phyloP scores from a whole-genome alignment of 305 asterid genomes.

The Stenogyne calaminthoides region DNA sequence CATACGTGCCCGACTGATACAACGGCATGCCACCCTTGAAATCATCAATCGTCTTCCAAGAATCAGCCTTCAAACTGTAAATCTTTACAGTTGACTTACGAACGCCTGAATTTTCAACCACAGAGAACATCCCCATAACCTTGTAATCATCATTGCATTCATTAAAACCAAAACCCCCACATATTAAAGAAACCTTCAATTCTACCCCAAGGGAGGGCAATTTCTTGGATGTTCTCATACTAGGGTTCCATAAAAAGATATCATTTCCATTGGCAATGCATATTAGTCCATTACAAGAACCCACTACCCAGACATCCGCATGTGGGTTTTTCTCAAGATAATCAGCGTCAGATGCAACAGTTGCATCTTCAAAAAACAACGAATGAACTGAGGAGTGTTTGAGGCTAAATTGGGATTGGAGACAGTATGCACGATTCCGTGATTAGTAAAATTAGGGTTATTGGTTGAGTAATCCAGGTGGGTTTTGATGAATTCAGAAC shows the following conservation, averaged over 20 bases:
- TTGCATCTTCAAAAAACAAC: slow-evolving; percentile 13
- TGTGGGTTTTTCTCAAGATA: slow-evolving; percentile 39
- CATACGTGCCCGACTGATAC: slow-evolving; percentile 44
- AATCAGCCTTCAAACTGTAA: slow-evolving; percentile 44
- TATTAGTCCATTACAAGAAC: slow-evolving; percentile 53
- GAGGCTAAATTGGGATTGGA: slow-evolving; percentile 31
- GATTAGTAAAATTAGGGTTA: neutral
- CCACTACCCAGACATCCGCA: slow-evolving; percentile 44
- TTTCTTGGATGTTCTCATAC: slow-evolving; percentile 34
- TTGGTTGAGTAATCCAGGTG: slow-evolving; percentile 31
- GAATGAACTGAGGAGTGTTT: slow-evolving; percentile 39
- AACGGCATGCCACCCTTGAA: slow-evolving; percentile 40
- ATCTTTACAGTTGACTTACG: slow-evolving; percentile 38
- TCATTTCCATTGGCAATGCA: slow-evolving; percentile 40
- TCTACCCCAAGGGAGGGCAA: slow-evolving; percentile 36
- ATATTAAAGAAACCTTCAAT: slow-evolving; percentile 22
- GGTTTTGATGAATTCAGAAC: slow-evolving; percentile 33
- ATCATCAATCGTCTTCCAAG: slow-evolving; percentile 48
- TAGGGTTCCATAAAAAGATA: slow-evolving; percentile 57
- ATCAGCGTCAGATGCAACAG: slow-evolving; percentile 31
- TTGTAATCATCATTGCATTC: slow-evolving; percentile 52
- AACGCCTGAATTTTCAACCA: slow-evolving; percentile 10
- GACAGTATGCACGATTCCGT: slow-evolving; percentile 32
- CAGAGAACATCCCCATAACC: slow-evolving; percentile 46
- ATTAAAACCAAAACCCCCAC: slow-evolving; percentile 51